These are phyloP conservation scores for Sarocladium oryzae DNA, from an alignment of 2,329 filamentous ascomycete genomes.

Conservation along the genomic window DNA sequence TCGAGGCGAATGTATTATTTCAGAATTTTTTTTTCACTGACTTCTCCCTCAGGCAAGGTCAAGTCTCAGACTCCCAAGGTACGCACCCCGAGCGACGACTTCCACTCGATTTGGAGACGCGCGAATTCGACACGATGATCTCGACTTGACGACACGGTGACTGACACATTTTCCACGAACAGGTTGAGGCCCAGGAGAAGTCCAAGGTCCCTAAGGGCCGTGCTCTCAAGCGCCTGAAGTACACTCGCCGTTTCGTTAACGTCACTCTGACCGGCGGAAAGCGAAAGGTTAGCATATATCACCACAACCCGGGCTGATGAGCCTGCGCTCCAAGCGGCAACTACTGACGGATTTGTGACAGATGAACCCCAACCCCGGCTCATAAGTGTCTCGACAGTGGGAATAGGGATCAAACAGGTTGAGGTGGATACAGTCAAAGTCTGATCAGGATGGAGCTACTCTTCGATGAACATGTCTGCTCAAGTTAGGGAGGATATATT, in stretches of 20 bases:
- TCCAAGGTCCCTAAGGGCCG: conserved; percentile 95
- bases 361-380: conserved; percentile 85
- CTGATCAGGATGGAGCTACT: conserved; percentile 20
- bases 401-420: conserved; percentile 14
- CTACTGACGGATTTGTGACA: conserved; percentile 23
- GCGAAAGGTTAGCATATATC: conserved; percentile 66
- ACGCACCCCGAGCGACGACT: conserved; percentile 29
- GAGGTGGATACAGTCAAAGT: conserved; percentile 17
- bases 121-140: conserved; percentile 11
- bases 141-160: conserved; percentile 18
- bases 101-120: conserved; percentile 16
- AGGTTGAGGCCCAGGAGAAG: conserved; percentile 92
- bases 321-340: not conserved
- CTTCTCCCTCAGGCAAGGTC: conserved; percentile 83
- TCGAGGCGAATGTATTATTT: conserved; percentile 10
- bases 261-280: conserved; percentile 96
- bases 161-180: conserved; percentile 21
- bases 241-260: conserved; percentile 98
- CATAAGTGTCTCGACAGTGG: conserved; percentile 38
- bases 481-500: conserved; percentile 26
- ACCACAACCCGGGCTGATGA: not conserved
- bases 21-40: conserved; percentile 19
- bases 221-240: conserved; percentile 92
- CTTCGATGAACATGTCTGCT: conserved; percentile 23
- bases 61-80: conserved; percentile 94